phyloP scores from a whole-genome alignment of 2,329 filamentous ascomycete genomes.

The Endothia cerciana region DNA sequence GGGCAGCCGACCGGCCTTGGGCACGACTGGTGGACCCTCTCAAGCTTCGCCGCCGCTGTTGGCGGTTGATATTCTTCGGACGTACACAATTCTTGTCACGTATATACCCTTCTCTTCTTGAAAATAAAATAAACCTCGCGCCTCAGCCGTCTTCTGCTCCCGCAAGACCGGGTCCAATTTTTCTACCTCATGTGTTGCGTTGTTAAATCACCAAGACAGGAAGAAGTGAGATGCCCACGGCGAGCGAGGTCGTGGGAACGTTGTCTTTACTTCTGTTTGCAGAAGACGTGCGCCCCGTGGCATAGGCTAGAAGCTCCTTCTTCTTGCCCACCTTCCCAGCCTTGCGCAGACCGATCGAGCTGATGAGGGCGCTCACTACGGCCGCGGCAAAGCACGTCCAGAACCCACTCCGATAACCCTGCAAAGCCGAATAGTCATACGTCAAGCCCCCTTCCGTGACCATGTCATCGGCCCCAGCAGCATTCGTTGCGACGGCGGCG shows the following conservation, averaged over 20 bases:
- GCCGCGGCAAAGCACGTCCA: slow-evolving; percentile 55
- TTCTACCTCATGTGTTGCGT: too few relatives aligned
- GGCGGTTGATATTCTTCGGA: background rate
- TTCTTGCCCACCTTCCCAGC: slow-evolving; percentile 4
- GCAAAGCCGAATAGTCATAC: slow-evolving; percentile 44
- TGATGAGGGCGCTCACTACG: slow-evolving; percentile 35
- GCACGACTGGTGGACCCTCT: background rate
- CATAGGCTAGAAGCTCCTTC: background rate
- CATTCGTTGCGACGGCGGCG: slow-evolving; percentile 47
- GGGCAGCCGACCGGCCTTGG: too few relatives aligned
- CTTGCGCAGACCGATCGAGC: slow-evolving; percentile 5
- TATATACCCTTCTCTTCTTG: background rate
- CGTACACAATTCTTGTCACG: background rate
- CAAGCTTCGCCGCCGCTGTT: background rate
- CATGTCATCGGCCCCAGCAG: slow-evolving; percentile 35
- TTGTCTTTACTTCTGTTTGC: too few relatives aligned
- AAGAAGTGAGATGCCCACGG: too few relatives aligned
- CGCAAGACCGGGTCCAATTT: background rate
- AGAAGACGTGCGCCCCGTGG: background rate
- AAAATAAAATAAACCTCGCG: background rate
- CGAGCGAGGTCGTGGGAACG: too few relatives aligned
- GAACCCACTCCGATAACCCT: slow-evolving; percentile 55
- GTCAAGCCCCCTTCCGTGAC: slow-evolving; percentile 5
- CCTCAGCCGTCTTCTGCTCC: background rate
- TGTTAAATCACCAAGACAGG: too few relatives aligned